These are phyloP conservation scores for Pharus latifolius DNA, from an alignment of 176 grass and related monocot genomes.

Conservation along the genomic window DNA sequence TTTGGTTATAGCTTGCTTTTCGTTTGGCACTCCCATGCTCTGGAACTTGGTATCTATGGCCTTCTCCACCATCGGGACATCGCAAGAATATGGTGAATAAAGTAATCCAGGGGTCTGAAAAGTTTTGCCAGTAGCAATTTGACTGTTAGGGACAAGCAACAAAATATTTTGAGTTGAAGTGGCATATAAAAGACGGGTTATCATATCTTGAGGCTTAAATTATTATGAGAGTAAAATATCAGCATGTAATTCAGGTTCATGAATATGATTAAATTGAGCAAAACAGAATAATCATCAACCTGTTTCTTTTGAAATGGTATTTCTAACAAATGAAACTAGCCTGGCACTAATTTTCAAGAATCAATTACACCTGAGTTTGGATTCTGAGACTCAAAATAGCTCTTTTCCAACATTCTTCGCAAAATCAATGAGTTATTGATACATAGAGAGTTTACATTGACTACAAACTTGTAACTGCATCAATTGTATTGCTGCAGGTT, in stretches of 20 bases:
- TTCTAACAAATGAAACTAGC: background rate
- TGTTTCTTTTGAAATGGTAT: background rate
- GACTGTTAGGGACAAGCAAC: too few relatives aligned
- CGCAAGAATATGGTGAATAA: conserved; percentile 56
- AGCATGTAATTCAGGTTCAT: background rate
- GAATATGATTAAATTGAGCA: background rate
- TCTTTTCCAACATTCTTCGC: background rate
- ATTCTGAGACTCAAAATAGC: background rate
- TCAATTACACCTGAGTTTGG: background rate
- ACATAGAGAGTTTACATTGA: background rate
- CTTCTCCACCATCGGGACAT: conserved; percentile 88
- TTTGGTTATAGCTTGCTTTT: conserved; percentile 69
- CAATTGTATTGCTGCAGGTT: background rate
- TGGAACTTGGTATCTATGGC: conserved; percentile 51
- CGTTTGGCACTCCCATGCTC: conserved; percentile 40
- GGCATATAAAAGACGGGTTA: too few relatives aligned
- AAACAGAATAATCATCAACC: background rate
- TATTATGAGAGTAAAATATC: background rate
- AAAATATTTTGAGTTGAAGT: too few relatives aligned
- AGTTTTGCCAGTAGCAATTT: too few relatives aligned
- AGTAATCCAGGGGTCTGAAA: conserved; percentile 24
- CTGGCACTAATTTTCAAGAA: background rate
- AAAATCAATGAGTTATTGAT: background rate
- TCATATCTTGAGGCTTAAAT: background rate
- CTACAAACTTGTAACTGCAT: background rate